These are phyloP conservation scores for Podila horticola DNA, from an alignment of 192 early-diverging fungal genomes.

Conservation along the genomic window DNA sequence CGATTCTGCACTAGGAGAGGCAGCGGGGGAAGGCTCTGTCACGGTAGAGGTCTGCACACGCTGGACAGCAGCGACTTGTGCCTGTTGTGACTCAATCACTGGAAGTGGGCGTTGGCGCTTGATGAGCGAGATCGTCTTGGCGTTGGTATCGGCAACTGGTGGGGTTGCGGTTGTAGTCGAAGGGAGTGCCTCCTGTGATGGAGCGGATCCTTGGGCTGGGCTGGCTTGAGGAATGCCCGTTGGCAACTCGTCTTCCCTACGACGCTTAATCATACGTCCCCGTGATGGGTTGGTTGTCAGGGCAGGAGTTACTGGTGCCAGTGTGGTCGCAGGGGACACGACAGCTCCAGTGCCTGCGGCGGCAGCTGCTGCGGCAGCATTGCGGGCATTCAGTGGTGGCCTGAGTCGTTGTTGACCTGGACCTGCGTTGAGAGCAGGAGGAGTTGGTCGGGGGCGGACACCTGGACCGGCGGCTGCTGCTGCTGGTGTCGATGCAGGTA, in stretches of 20 bases:
- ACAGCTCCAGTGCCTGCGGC: not conserved
- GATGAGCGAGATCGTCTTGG: constrained; percentile 29
- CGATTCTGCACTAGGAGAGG: constrained; percentile 2
- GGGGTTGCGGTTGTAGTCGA: constrained; percentile 18
- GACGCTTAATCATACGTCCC: constrained; percentile 30
- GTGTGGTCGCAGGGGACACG: not conserved
- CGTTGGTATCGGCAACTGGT: constrained; percentile 29
- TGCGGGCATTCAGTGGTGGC: constrained; percentile 29
- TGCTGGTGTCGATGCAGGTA: not conserved
- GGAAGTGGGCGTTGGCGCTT: constrained; percentile 43
- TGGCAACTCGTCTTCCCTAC: constrained; percentile 32
- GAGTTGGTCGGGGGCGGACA: constrained; percentile 20
- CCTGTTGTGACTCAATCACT: constrained; percentile 11
- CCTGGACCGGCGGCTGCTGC: constrained; percentile 15
- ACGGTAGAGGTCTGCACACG: constrained; percentile 11
- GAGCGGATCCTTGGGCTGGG: not conserved
- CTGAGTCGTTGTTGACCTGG: constrained; percentile 36
- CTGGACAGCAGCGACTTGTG: constrained; percentile 16
- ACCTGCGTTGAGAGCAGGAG: not conserved
- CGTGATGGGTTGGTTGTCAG: constrained; percentile 9
- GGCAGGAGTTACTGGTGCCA: not conserved
- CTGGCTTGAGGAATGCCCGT: constrained; percentile 12
- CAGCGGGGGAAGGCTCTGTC: constrained; percentile 8
- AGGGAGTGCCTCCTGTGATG: constrained; percentile 19
- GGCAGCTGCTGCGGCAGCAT: constrained; percentile 8